Evolutionary conservation across 2,329 filamentous ascomycete genomes (phyloP).

Genomic region (Aureobasidium sp.): DNA sequence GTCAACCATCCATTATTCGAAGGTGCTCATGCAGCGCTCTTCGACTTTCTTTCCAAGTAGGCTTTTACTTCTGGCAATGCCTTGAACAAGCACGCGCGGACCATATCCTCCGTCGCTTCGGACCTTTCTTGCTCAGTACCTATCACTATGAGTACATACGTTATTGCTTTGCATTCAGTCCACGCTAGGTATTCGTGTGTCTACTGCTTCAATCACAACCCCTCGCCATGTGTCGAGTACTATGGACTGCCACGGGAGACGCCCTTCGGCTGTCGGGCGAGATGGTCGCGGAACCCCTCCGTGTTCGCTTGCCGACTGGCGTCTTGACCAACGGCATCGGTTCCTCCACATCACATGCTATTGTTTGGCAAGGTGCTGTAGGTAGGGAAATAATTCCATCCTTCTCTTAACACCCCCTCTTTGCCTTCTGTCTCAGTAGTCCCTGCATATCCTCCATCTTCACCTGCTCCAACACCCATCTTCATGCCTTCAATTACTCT

Average conservation of each 20-base stretch:
- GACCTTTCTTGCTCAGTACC: neutral
- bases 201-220: no score
- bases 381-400: conserved; percentile 2
- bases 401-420: neutral
- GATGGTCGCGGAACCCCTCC: conserved; percentile 1
- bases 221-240: neutral
- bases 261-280: neutral
- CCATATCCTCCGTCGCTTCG: neutral
- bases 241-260: neutral
- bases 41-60: neutral
- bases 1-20: neutral
- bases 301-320: neutral
- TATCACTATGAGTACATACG: neutral
- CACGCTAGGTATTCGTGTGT: neutral
- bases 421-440: neutral
- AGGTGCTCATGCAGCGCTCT: neutral
- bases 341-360: conserved; percentile 16
- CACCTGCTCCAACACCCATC: neutral
- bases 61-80: no score
- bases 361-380: neutral
- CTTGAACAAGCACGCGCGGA: neutral
- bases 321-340: conserved; percentile 10
- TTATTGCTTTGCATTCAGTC: neutral
- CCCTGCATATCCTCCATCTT: neutral
- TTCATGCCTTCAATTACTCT: conserved; percentile 18